Base-by-base conservation (phyloP, 139 green algal species). In the Coelastrella sp. region DNA sequence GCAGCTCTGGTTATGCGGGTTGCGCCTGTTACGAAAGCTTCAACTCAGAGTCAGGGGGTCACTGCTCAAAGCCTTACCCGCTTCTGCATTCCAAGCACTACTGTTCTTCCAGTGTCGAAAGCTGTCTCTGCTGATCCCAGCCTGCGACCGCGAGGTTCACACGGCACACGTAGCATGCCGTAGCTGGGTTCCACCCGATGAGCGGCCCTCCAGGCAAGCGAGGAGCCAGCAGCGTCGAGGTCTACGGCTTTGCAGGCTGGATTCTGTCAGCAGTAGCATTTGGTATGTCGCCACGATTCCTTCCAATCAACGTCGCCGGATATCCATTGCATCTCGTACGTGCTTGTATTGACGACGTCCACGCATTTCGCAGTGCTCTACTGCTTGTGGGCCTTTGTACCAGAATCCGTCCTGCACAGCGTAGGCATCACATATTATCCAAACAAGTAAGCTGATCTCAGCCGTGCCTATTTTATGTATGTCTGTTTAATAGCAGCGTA, bases 361-460 rank as follows among this genome's bases (percentile, higher is more conserved):
- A 61, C 59, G 74, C 22, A 61, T 80, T 4, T 73, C 66, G 73
- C 94, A 96, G 95, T 95, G 0, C 11, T 93, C 0, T 97, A 94
- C 71, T n/a, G 95, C 5, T 54, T 93, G 3, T 97, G 95, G 95
- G 93, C 96, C 8, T 93, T 92, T n/a, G 82, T 92, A 3, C 95
- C 95, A 2, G 91, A 94, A 14, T 10, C 4, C 0, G 7, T 88
- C 10, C 87, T 97, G 64, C 80, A 95, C 10, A 57, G 23, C 0
- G n/a, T 89, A 7, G 95, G 95, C 3, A 83, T 97, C 2, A 95
- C 93, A 0, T 97, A 97, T 85, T 97, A 96, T 65, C 95, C 95
- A 0, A 92, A 78, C 86, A 97, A 95, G 93, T 94, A 80, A 61
- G 83, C 23, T 20, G 32, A 11, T 47, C 1, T 47, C 32, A 47